Base-by-base conservation (phyloP, 208 protist species). In the Wallacemonas sp. region DNA sequence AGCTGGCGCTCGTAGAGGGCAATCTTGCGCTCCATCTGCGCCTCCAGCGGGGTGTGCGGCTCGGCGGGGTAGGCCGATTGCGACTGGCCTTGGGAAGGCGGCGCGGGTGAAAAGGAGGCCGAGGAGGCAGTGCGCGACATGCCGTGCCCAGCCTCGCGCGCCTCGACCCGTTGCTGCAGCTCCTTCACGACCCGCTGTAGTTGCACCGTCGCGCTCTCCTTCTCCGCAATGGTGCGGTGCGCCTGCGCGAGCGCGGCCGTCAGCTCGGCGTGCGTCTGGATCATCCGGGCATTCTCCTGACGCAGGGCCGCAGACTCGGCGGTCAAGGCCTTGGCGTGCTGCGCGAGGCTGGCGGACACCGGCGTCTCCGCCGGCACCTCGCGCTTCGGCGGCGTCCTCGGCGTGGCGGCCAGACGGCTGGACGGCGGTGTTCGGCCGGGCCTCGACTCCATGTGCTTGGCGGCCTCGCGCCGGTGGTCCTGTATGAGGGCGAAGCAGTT, bases 401-500 rank as follows among this genome's bases (percentile, higher is more conserved):
- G 48, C 14, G 61, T 52, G 4, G 45, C 45, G 31, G 29, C 29
- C 28, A 52, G 1, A 18, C 65, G 38, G 16, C 42, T 55, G 8
- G 48, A 69, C 18, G 11, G 20, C 26, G 32, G 42, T 39, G 49
- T 44, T 16, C 25, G 4, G 45, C 11, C n/a, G 20, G 52, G 31
- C 25, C 22, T 7, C 18, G 8, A 4, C 23, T 64, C 44, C 42
- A 54, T 20, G 2, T 66, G 52, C 42, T 42, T 39, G 7, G 36
- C 63, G 3, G 23, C 57, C 48, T 45, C 28, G 2, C 36, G 28
- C 41, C 38, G 59, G 45, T 61, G 70, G 57, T 79, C 76, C 52
- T 89, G 77, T 36, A 85, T 72, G 67, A 80, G 83, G 16, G 69
- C 70, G 54, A 87, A 87, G 67, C 86, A 92, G 28, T 78, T 66